Percentiles rank a stretch among this genome's conserved stretches.
phyloP scores from a whole-genome alignment of 352 stramenopile species.

The Phytophthora pluvialis region DNA sequence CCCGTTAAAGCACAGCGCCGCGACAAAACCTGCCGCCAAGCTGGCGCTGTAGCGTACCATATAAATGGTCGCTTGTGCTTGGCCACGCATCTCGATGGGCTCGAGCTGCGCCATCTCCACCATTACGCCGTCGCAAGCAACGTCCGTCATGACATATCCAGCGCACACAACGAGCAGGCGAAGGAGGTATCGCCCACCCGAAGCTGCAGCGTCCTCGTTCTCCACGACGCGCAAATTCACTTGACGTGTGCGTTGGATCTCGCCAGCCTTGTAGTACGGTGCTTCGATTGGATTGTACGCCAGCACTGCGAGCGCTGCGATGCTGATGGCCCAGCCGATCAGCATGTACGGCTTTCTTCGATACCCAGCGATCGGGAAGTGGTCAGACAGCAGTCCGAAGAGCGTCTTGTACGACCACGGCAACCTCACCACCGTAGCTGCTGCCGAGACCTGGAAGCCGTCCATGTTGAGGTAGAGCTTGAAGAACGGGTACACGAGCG shows the following conservation, averaged over 20 bases:
- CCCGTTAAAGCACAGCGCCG: slow-evolving; percentile 70
- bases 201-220: slow-evolving; percentile 51
- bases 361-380: slow-evolving; percentile 66
- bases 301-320: slow-evolving; percentile 39
- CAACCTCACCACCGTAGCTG: slow-evolving; percentile 60
- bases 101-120: slow-evolving; percentile 77
- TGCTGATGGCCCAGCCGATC: slow-evolving; percentile 66
- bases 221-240: slow-evolving; percentile 47
- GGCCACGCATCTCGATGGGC: slow-evolving; percentile 64
- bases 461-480: slow-evolving; percentile 84
- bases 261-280: slow-evolving; percentile 57
- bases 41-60: slow-evolving; percentile 64
- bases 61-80: slow-evolving; percentile 70
- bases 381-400: slow-evolving; percentile 73
- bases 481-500: slow-evolving; percentile 78
- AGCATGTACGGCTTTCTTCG: slow-evolving; percentile 79
- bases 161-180: slow-evolving; percentile 66
- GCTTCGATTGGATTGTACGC: slow-evolving; percentile 55
- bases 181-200: slow-evolving; percentile 60
- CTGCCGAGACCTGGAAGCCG: slow-evolving; percentile 65
- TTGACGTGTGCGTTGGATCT: slow-evolving; percentile 67
- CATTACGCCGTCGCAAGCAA: slow-evolving; percentile 72
- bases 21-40: slow-evolving; percentile 47
- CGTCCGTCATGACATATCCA: slow-evolving; percentile 72
- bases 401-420: slow-evolving; percentile 85